Evolutionary conservation across 148 eudicot genomes (phyloP), one percentile per base, ranked within the genome.

Genomic region (Camellia sinensis): DNA sequence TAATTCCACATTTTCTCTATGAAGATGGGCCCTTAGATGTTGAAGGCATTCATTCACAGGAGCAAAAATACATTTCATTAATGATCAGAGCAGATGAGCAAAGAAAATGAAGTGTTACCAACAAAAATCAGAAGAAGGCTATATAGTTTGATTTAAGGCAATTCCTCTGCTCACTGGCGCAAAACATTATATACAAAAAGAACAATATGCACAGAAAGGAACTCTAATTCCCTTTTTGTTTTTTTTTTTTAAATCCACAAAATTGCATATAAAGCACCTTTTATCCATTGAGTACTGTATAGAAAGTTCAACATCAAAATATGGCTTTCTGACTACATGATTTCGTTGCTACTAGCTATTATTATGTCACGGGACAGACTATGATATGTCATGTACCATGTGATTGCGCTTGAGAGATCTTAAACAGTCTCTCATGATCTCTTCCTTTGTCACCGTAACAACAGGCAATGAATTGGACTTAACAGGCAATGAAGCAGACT

Each of bases 351-450:
- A 43, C 19, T 75, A 53, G 69, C 66, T 7, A 73, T 5, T 7
- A 73, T 5, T 60, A 80, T 44, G 61, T 73, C 41, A 67, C 56
- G 19, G 3, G 18, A 19, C 22, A 44, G 50, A 6, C 64, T 57
- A 62, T 40, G 52, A 73, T 44, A 61, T 29, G 13, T 50, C 69
- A 61, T 72, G 59, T 79, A 93, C 98, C 97, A 83, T 87, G 83
- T 90, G 85, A 79, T 85, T 87, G 74, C 89, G 91, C 88, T 82
- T 95, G 70, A 95, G 88, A 83, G 89, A 82, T 82, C 92, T 83
- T 84, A 95, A 84, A 74, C 93, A 95, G 59, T 91, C 86, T 71
- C 89, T 83, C 87, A 95, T 78, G 62, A 83, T 85, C 77, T 89
- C 96, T 18, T 80, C 67, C 83, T 74, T 84, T 75, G 80, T 80